Conservation (phyloP, 345 rosid genomes). For the Ailanthus altissimus region DNA sequence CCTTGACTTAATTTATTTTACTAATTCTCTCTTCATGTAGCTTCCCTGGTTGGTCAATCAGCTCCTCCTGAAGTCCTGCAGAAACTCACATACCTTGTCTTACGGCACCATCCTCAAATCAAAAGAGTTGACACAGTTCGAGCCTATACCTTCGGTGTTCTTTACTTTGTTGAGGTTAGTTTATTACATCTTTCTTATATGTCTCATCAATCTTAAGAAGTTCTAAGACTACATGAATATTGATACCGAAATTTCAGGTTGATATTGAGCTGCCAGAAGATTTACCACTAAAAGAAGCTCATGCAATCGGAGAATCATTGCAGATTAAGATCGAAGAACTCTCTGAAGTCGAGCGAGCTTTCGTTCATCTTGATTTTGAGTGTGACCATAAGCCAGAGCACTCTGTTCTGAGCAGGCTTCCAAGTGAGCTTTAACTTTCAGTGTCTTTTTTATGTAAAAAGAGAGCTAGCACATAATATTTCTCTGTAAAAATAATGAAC, state of each 20-base stretch:
- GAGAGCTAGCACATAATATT: too few species aligned
- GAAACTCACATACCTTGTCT: conserved; percentile 33
- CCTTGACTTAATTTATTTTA: neutral
- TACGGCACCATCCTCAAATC: conserved; percentile 29
- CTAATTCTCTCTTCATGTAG: conserved; percentile 1
- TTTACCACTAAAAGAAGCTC: conserved; percentile 37
- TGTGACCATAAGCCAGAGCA: conserved; percentile 42
- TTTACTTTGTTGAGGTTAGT: conserved; percentile 32
- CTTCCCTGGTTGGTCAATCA: conserved; percentile 31
- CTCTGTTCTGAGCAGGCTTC: neutral
- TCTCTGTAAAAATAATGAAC: neutral
- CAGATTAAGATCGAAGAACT: conserved; percentile 41
- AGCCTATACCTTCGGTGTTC: conserved; percentile 35
- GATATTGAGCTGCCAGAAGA: conserved; percentile 32
- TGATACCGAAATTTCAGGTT: conserved; percentile 16
- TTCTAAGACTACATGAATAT: neutral
- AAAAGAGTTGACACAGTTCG: conserved; percentile 35
- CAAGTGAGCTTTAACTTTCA: neutral
- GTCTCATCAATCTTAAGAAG: neutral
- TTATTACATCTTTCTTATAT: neutral
- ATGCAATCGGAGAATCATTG: conserved; percentile 39
- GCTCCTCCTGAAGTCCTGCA: conserved; percentile 37
- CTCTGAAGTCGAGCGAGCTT: conserved; percentile 43
- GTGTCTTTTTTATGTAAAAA: too few species aligned
- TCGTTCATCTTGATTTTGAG: conserved; percentile 52